phyloP scores from a whole-genome alignment of 257 asterid genomes.

The Petunia axillaris region DNA sequence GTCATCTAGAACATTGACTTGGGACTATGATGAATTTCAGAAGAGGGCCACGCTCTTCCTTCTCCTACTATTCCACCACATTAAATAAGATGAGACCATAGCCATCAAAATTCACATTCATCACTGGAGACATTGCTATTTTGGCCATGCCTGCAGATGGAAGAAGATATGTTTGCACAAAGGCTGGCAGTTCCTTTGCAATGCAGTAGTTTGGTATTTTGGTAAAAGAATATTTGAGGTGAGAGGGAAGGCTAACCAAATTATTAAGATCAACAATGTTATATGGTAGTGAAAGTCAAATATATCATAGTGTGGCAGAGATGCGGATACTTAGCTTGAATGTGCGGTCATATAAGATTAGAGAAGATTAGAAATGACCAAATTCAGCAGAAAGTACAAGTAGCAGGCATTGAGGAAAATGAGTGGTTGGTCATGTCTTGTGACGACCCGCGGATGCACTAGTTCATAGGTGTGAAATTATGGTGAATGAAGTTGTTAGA shows the following conservation, averaged over 20 bases:
- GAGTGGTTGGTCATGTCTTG: too few relatives aligned
- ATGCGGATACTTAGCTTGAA: too few relatives aligned
- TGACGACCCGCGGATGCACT: too few relatives aligned
- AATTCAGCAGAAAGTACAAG: too few relatives aligned
- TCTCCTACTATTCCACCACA: constrained; percentile 12
- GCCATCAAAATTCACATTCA: background rate
- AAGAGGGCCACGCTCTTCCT: background rate
- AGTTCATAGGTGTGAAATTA: too few relatives aligned
- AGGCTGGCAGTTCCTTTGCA: constrained; percentile 17
- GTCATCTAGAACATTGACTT: background rate
- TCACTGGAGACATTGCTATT: constrained; percentile 2
- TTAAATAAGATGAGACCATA: background rate
- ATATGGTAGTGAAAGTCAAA: too few relatives aligned
- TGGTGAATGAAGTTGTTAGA: too few relatives aligned
- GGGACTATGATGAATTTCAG: constrained; percentile 1
- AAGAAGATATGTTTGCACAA: constrained; percentile 7
- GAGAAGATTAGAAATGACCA: too few relatives aligned
- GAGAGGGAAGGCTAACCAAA: background rate
- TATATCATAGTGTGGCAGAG: too few relatives aligned
- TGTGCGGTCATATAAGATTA: too few relatives aligned
- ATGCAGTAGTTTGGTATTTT: background rate
- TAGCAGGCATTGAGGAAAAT: too few relatives aligned
- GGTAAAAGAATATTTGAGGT: background rate
- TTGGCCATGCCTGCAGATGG: background rate
- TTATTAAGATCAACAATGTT: too few relatives aligned